Evolutionary conservation across 2,329 filamentous ascomycete genomes (phyloP), one percentile per base, ranked within the genome.

Genomic region (Metarhizium sp.): DNA sequence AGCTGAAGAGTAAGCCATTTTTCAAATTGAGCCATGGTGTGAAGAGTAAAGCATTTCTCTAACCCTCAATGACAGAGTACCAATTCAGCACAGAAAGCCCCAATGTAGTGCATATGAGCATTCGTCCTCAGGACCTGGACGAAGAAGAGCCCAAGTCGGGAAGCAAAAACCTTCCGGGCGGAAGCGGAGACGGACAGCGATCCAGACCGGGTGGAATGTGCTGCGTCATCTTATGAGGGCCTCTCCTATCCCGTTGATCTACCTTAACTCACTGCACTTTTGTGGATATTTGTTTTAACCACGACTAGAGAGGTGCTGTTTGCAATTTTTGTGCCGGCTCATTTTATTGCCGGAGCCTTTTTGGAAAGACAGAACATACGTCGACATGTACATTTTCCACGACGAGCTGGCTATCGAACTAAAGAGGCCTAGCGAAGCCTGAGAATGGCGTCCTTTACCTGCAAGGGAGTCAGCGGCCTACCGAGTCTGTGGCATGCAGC

Each of bases 21-120:
- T 30, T 30, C 6, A 2, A 18, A 6, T 20, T 30, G 6, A 20
- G 6, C n/a, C 11, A 20, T 20, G 42, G 16, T 45, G 42, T 48
- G 45, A 29, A 2, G 20, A 10, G n/a, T 40, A 20, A 42, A 25
- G 32, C 4, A 36, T 13, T 32, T 14, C 16, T 48, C 58, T 60
- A 49, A 61, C 51, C 16, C 5, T 38, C 25, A 16, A 16, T 29
- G 20, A 5, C 64, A 95, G 90, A 92, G 61, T 92, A 89, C 65
- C 87, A 84, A 58, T 90, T 95, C 66, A 88, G 82, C 65, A 77
- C 78, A 34, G 86, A 90, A 59, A 76, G 79, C 11, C 82, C 88
- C 7, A 95, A 95, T 62, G 88, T 95, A 32, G 85, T 96, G n/a
- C 91, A 96, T 71, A 95, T 96, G 90, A 92, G 88, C 6, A 85